A percentile compares a stretch with the other conserved stretches of the same genome.
Evolutionary conservation across 2,329 filamentous ascomycete species (phyloP).

Genomic region (Aschersonia sp.): DNA sequence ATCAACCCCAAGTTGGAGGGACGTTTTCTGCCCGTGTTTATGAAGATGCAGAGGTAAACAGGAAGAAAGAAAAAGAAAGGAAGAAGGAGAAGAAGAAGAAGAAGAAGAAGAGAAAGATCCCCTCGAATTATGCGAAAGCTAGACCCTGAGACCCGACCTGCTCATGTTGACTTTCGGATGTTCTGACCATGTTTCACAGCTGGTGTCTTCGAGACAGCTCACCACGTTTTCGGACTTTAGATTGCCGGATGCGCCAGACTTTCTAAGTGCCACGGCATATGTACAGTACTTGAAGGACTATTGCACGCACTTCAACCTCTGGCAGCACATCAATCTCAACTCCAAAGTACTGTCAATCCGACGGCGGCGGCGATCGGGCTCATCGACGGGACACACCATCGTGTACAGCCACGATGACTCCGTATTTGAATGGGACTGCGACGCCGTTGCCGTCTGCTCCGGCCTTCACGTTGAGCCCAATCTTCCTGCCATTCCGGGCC

Average conservation of each 20-base stretch:
- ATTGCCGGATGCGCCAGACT: constrained; percentile 20
- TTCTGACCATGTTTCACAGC: constrained; percentile 7
- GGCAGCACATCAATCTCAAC: constrained; percentile 18
- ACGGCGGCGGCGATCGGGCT: background rate
- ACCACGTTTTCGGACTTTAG: constrained; percentile 32
- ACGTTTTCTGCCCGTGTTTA: constrained; percentile 27
- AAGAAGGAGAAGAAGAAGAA: too few relatives aligned
- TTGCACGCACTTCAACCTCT: constrained; percentile 21
- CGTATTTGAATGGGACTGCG: constrained; percentile 17
- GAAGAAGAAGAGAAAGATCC: too few relatives aligned
- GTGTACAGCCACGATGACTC: background rate
- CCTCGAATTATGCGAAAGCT: too few relatives aligned
- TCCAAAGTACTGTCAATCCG: constrained; percentile 14
- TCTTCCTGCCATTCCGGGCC: constrained; percentile 20
- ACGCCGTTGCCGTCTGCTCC: constrained; percentile 27
- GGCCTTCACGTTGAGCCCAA: constrained; percentile 24
- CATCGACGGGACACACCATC: constrained; percentile 2
- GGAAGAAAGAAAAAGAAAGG: background rate
- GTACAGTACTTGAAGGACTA: constrained; percentile 25
- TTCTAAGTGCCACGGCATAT: constrained; percentile 22
- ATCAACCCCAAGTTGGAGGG: constrained; percentile 23
- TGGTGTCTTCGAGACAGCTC: constrained; percentile 31
- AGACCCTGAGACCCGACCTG: too few relatives aligned
- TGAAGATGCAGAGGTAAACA: constrained; percentile 23
- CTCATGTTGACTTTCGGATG: background rate